phyloP scores from a whole-genome alignment of 129 eudicot species.

The Erigeron canadensis region DNA sequence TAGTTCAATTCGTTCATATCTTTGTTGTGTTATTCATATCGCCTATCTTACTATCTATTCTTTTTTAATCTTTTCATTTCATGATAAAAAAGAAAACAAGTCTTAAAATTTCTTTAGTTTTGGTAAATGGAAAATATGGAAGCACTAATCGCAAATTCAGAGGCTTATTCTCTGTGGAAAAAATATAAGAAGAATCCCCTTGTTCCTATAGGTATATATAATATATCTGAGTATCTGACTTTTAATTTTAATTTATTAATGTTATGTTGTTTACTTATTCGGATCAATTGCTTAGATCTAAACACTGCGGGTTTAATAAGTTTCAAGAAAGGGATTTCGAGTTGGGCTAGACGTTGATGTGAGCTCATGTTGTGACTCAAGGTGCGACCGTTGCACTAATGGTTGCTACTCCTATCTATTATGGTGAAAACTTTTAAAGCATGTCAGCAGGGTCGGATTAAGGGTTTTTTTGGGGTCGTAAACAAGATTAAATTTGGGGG shows the following conservation, averaged over 20 bases:
- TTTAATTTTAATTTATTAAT: not conserved
- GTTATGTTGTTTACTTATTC: not conserved
- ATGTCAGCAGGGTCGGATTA: no score
- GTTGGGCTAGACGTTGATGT: constrained; percentile 73
- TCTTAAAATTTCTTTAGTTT: not conserved
- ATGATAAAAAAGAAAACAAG: not conserved
- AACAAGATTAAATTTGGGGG: no score
- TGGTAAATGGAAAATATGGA: constrained; percentile 46
- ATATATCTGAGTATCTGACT: no score
- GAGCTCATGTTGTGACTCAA: constrained; percentile 84
- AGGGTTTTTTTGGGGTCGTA: no score
- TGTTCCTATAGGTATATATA: constrained; percentile 68
- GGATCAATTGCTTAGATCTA: not conserved
- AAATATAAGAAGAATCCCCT: constrained; percentile 64
- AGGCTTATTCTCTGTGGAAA: constrained; percentile 44
- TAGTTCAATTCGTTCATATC: no score
- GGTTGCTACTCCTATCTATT: constrained; percentile 80
- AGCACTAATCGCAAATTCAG: constrained; percentile 51
- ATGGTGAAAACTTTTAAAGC: constrained; percentile 51
- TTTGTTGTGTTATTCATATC: no score
- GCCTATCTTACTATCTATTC: no score
- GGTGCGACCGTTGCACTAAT: constrained; percentile 86
- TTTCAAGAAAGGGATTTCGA: constrained; percentile 66
- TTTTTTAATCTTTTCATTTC: no score
- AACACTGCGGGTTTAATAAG: constrained; percentile 72